Evolutionary conservation across 1,139 yeast genomes (phyloP), one percentile per base, ranked within the genome.

Genomic region (Candida glucosophila): DNA sequence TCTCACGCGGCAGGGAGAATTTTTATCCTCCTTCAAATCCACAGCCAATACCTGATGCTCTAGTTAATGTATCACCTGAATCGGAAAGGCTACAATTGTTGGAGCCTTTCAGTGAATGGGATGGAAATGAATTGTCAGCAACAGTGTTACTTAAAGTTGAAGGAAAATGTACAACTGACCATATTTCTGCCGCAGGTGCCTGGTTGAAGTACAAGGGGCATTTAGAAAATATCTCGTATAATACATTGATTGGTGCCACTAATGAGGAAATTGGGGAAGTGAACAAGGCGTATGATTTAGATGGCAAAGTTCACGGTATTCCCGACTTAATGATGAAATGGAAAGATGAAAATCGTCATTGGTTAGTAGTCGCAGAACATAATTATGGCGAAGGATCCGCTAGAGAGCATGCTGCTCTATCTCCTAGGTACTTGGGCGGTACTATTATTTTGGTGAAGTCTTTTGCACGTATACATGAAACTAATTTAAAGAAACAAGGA

Each of bases 301-400:
- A 88, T 51, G 95, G 95, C 21, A 67, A 69, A 22, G 68, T 63
- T 26, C 73, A 67, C 49, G 74, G 90, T 12, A 90, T 90, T 39
- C 98, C 98, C n/a, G 97, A 85, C 44, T 69, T 88, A 33, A 88
- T 90, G 97, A 80, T 78, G 57, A 81, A 82, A 51, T 90, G 96
- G 96, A 88, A 88, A 56, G 63, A 73, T 23, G 92, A 83, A 36
- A 43, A 57, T 6, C 72, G 83, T 42, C 92, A 94, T 11, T 90
- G 98, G 98, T 70, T 76, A 37, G 96, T 90, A 25, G 80, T 90
- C 36, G 98, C 96, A 27, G 98, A 88, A 51, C 95, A 90, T 52
- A 90, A 90, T 60, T 90, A 88, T 47, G 98, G 98, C 56, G 98
- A 90, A 65, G 98, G 98, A 38, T 85, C 96, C 29, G 96, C 98